Evolutionary conservation across 768 basidiomycete species (phyloP), one percentile per base, ranked within the genome.

Genomic region (Neoboletus brunneissimus): DNA sequence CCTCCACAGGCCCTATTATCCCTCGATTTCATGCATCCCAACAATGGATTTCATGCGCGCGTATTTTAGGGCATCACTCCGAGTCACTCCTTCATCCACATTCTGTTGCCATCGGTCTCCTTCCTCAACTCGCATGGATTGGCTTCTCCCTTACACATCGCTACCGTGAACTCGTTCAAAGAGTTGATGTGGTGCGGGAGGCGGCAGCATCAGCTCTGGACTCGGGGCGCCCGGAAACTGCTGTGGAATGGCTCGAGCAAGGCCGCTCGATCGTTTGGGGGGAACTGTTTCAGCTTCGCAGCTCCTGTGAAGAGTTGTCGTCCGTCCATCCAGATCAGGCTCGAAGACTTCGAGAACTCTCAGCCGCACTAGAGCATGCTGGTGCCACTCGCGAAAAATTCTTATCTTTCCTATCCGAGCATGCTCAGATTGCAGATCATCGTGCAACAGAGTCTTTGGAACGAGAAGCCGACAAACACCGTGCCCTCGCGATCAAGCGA

Each of bases 171-270:
- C 37, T 38, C 37, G 18, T 18, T 7, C 37, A n/a, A 38, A 18
- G 18, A 8, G n/a, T 27, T 6, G 18, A 38, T 18, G 43, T 60
- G 5, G 59, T 47, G 3, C 49, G 49, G 4, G 60, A 60, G 12
- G 60, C 60, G 0, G 58, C 58, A 0, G 53, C 58, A 2, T 45
- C 53, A 31, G 59, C 59, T n/a, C 38, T 60, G 4, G 44, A 58
- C 1, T 5, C 5, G 4, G 45, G 50, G 4, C 18, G 11, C 2
- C 46, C 41, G 10, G 13, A 51, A 18, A 44, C 40, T 0, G 60
- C 62, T 1, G 54, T 64, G 12, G 63, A 63, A n/a, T 64, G 58
- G 61, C 51, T 64, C 13, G 62, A 64, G n/a, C 51, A 63, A 43
- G 62, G 57, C 6, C 62, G 62, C 4, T 63, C 53, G 1, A 34